A percentile compares a stretch with the other conserved stretches of the same genome.
Conservation (phyloP, 495 filamentous ascomycete species). For the Cudoniella acicularis region DNA sequence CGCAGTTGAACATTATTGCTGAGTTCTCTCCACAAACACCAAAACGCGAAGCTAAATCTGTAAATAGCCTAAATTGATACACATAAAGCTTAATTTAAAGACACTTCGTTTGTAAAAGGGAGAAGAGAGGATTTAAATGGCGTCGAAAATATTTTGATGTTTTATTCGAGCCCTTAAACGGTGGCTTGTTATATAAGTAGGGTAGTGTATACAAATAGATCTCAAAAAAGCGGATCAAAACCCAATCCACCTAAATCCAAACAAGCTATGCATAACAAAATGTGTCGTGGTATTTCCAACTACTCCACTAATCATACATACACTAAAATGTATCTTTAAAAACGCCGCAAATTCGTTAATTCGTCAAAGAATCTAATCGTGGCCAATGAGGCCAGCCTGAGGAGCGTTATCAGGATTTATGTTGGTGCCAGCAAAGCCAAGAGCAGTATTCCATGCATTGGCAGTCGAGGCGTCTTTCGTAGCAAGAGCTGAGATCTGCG, state of each 20-base stretch:
- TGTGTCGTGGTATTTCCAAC: neutral
- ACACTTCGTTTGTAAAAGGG: too few relatives aligned
- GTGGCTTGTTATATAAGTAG: neutral
- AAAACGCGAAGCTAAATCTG: too few relatives aligned
- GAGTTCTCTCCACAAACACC: too few relatives aligned
- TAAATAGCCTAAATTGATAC: too few relatives aligned
- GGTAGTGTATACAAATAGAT: neutral
- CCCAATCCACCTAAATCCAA: neutral
- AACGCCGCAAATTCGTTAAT: neutral
- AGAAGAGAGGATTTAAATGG: neutral
- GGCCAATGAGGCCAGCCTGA: slow-evolving; percentile 34
- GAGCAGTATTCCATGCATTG: slow-evolving; percentile 31
- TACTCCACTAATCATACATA: neutral
- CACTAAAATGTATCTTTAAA: neutral
- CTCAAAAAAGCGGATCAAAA: too few relatives aligned
- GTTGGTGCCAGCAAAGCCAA: slow-evolving; percentile 34
- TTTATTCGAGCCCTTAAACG: neutral
- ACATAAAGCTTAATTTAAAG: too few relatives aligned
- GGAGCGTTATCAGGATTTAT: slow-evolving; percentile 43
- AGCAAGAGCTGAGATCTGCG: slow-evolving; percentile 25
- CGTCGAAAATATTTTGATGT: neutral
- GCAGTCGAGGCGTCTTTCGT: slow-evolving; percentile 29
- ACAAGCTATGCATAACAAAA: neutral
- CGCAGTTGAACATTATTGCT: too few relatives aligned
- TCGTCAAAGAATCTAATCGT: slow-evolving; percentile 25